Percentiles rank a stretch among this genome's conserved stretches.
These are phyloP conservation scores for Daldinia vernicosa DNA, from an alignment of 495 filamentous ascomycete species.

Conservation along the genomic window DNA sequence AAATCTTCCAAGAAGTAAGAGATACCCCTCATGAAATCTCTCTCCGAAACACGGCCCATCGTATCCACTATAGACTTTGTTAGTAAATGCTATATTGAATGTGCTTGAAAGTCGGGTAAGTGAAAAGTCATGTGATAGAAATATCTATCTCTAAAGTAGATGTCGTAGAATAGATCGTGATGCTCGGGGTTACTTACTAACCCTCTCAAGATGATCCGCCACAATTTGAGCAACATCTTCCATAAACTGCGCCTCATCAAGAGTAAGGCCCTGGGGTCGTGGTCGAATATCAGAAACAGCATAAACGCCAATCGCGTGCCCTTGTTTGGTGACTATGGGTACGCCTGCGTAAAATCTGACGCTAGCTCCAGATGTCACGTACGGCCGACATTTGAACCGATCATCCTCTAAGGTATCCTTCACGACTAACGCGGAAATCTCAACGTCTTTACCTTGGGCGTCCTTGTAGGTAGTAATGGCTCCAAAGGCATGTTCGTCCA, in stretches of 20 bases:
- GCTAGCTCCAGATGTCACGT: constrained; percentile 31
- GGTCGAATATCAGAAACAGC: constrained; percentile 70
- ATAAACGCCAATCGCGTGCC: constrained; percentile 75
- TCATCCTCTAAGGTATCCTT: constrained; percentile 40
- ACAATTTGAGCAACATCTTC: constrained; percentile 62
- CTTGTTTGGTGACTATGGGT: constrained; percentile 71
- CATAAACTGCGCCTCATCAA: constrained; percentile 54
- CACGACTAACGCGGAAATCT: constrained; percentile 29
- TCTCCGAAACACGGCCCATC: constrained; percentile 37
- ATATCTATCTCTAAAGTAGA: constrained; percentile 40
- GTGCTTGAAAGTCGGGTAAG: constrained; percentile 13
- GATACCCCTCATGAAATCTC: constrained; percentile 41
- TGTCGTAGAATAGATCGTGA: constrained; percentile 39
- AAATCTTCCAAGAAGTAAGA: constrained; percentile 42
- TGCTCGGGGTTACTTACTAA: constrained; percentile 29
- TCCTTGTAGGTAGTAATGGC: constrained; percentile 26
- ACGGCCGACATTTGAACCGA: constrained; percentile 38
- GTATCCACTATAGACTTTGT: constrained; percentile 29
- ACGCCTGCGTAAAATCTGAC: constrained; percentile 70
- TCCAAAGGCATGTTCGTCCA: constrained; percentile 37
- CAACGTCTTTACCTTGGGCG: constrained; percentile 20
- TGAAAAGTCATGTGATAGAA: constrained; percentile 48
- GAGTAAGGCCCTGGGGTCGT: constrained; percentile 51
- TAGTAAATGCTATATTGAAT: constrained; percentile 7
- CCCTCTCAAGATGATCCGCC: constrained; percentile 69